Conservation (phyloP, 1,139 yeast species). For the Pneumocystis sp. region DNA sequence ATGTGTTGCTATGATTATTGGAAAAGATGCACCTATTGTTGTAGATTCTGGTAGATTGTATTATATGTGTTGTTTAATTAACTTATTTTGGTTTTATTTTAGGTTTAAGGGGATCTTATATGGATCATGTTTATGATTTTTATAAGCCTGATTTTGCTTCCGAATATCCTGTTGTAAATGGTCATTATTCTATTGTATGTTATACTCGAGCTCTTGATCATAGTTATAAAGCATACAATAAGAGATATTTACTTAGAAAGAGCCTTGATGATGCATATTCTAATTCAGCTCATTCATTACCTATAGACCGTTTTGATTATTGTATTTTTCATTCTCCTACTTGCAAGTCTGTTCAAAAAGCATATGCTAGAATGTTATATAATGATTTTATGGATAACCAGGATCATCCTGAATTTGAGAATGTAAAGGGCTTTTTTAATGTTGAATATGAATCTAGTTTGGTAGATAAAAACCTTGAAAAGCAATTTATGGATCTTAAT, state of each 20-base stretch:
- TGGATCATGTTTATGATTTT: conserved; percentile 14
- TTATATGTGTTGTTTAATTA: conserved; percentile 89
- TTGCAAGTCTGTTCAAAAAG: conserved; percentile 85
- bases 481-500: conserved; percentile 64
- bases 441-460: conserved; percentile 66
- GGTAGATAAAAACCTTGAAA: conserved; percentile 68
- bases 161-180: conserved; percentile 96
- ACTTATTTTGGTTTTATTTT: conserved; percentile 60
- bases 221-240: conserved; percentile 69
- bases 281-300: conserved; percentile 18
- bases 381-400: conserved; percentile 71
- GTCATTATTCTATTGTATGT: conserved; percentile 88
- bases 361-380: conserved; percentile 82
- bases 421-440: conserved; percentile 34
- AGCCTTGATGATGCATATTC: conserved; percentile 15
- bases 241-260: conserved; percentile 45
- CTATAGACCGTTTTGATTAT: conserved; percentile 66
- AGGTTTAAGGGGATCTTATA: conserved; percentile 38
- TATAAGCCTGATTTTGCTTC: conserved; percentile 77
- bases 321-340: conserved; percentile 98
- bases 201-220: conserved; percentile 86
- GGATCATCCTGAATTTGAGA: conserved; percentile 39
- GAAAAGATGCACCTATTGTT: conserved; percentile 95
- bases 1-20: conserved; percentile 83
- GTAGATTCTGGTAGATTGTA: conserved; percentile 43